Conservation (phyloP, 257 asterid species). For the Voacanga thouarsii region DNA sequence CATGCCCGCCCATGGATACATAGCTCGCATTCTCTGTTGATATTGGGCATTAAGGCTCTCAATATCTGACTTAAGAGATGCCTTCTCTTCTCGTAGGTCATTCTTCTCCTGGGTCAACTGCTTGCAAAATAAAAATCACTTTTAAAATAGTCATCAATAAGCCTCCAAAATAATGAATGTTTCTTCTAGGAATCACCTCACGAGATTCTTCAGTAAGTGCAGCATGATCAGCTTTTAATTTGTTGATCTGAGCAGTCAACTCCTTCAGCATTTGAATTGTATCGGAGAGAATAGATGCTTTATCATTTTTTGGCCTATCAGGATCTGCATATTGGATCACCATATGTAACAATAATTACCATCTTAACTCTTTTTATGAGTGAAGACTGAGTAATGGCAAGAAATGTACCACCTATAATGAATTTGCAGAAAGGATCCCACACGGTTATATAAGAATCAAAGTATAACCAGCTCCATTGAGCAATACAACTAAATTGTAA, state of each 20-base stretch:
- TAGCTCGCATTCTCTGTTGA: slow-evolving; percentile 71
- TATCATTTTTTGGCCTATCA: slow-evolving; percentile 95
- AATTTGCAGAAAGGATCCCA: background rate
- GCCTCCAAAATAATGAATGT: slow-evolving; percentile 8
- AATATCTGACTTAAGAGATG: slow-evolving; percentile 48
- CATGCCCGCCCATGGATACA: slow-evolving; percentile 95
- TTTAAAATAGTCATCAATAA: slow-evolving; percentile 20
- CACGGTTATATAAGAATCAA: background rate
- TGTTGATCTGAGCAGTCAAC: slow-evolving; percentile 72
- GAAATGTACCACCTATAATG: background rate
- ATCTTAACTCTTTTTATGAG: background rate
- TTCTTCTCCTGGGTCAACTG: slow-evolving; percentile 66
- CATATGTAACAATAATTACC: background rate
- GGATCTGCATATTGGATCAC: slow-evolving; percentile 67
- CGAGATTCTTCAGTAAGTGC: slow-evolving; percentile 86
- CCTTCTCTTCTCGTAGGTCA: slow-evolving; percentile 79
- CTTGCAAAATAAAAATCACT: slow-evolving; percentile 17
- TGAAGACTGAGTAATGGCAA: background rate
- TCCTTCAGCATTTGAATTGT: slow-evolving; percentile 90
- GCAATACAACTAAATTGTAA: background rate
- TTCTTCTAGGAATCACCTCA: slow-evolving; percentile 51
- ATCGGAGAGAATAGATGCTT: slow-evolving; percentile 93
- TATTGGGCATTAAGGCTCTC: slow-evolving; percentile 80
- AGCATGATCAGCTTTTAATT: slow-evolving; percentile 73
- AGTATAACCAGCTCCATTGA: background rate